phyloP scores from a whole-genome alignment of 768 basidiomycete genomes.

The Pleurotus salmoneostramineus region DNA sequence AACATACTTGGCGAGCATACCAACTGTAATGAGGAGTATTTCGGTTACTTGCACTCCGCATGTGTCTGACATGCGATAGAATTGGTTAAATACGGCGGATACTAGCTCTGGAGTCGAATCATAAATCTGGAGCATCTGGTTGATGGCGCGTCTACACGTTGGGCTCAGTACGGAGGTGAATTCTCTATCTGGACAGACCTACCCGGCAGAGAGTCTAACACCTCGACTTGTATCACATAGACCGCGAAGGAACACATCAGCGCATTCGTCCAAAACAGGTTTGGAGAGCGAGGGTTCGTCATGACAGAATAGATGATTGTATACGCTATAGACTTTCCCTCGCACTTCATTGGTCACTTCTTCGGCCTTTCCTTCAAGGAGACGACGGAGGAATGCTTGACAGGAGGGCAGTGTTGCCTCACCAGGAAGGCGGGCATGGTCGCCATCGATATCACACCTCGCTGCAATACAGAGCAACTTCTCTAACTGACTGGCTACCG shows the following conservation, averaged over 20 bases:
- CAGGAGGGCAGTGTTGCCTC: slow-evolving; percentile 28
- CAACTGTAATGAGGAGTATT: slow-evolving; percentile 58
- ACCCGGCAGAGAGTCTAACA: slow-evolving; percentile 71
- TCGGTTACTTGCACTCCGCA: slow-evolving; percentile 52
- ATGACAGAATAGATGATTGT: slow-evolving; percentile 40
- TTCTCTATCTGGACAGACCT: slow-evolving; percentile 16
- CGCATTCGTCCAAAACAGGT: slow-evolving; percentile 24
- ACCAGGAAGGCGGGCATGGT: slow-evolving; percentile 17
- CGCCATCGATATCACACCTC: slow-evolving; percentile 27
- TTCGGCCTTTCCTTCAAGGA: slow-evolving; percentile 44
- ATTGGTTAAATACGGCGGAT: slow-evolving; percentile 31
- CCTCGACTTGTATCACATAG: slow-evolving; percentile 52
- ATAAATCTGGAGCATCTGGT: slow-evolving; percentile 42
- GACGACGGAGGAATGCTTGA: slow-evolving; percentile 27
- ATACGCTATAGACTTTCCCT: slow-evolving; percentile 34
- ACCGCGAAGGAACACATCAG: slow-evolving; percentile 41
- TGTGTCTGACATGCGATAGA: slow-evolving; percentile 46
- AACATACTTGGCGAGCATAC: slow-evolving; percentile 46
- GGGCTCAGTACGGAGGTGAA: slow-evolving; percentile 3
- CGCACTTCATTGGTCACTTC: slow-evolving; percentile 47
- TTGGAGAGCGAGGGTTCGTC: slow-evolving; percentile 27
- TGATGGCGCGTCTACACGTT: slow-evolving; percentile 40
- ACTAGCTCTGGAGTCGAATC: slow-evolving; percentile 17
- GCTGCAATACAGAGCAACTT: slow-evolving; percentile 33
- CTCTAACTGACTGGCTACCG: slow-evolving; percentile 26